phyloP scores from a whole-genome alignment of 139 green algal genomes.

The Eudorina sp. region DNA sequence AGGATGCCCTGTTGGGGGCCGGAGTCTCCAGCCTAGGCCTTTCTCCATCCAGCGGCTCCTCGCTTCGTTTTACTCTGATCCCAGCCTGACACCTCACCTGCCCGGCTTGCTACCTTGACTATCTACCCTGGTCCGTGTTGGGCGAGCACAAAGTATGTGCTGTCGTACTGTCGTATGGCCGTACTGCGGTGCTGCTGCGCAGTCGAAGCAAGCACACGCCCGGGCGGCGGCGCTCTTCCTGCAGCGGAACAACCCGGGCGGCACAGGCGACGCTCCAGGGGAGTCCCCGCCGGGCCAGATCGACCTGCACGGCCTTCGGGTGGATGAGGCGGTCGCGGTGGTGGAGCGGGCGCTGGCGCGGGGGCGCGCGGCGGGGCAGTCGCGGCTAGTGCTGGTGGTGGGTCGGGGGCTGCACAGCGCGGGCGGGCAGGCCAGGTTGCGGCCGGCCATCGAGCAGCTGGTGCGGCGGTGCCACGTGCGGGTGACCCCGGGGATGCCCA shows the following conservation, averaged over 20 bases:
- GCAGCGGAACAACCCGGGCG: not conserved
- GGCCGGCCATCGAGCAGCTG: not conserved
- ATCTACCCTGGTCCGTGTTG: too few species aligned
- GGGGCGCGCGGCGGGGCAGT: not conserved
- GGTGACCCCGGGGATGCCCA: conserved; percentile 15
- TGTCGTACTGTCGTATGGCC: too few species aligned
- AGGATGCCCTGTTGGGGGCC: too few species aligned
- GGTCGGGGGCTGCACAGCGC: conserved; percentile 33
- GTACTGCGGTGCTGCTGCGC: too few species aligned
- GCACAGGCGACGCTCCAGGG: too few species aligned
- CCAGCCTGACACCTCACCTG: too few species aligned
- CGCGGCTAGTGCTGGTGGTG: conserved; percentile 30
- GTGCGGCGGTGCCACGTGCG: conserved; percentile 3
- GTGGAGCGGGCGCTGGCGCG: not conserved
- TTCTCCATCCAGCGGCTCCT: too few species aligned
- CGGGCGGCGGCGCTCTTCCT: not conserved
- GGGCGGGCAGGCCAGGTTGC: not conserved
- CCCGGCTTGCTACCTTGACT: too few species aligned
- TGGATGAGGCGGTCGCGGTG: conserved; percentile 11
- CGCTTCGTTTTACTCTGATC: too few species aligned
- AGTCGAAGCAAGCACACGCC: not conserved
- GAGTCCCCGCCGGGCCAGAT: not conserved
- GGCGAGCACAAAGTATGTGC: too few species aligned
- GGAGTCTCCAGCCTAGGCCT: too few species aligned
- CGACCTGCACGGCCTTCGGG: conserved; percentile 38